Base-by-base conservation (phyloP, 305 asterid genomes). In the Plantago coronopus region DNA sequence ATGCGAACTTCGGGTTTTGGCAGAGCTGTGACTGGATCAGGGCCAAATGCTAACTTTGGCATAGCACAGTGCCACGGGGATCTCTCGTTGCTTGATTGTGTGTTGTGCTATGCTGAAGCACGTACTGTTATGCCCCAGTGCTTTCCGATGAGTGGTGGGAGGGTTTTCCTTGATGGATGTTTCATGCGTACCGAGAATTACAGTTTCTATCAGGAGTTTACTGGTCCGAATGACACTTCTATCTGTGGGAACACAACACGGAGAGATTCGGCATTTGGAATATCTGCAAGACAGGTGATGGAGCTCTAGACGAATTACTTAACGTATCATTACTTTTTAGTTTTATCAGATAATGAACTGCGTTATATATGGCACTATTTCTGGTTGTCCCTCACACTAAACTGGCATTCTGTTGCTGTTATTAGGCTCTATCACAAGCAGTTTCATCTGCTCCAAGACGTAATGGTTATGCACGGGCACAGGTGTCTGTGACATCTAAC, bases 401-500 rank as follows among this genome's bases (percentile, higher is more conserved):
- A 7, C 1, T 7, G 1, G 13, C 42, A 34, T 10, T 13, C 42
- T 7, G 7, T 34, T 31, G 42, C 42, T 34, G 2, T 34, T 34
- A 34, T 2, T 10, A 34, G 21, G 59, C 43, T 16, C 18, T 54
- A 19, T 54, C 59, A 23, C 59, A 27, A n/a, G 43, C 16, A 14
- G 20, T 54, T 15, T 25, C 22, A 3, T 15, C 38, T 27, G 59
- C 59, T 23, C 38, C 43, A 5, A 9, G 0, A 4, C 17, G 37
- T 54, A 54, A 25, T 27, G 59, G 59, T 3, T 54, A 54, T 54
- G 59, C 22, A 16, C 42, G 59, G 18, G 59, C 42, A 25, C 43
- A 54, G 19, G 59, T 54, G 38, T 7, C 59, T 8, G 21, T 40
- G 21, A 2, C 42, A 6, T 7, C 58, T 12, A 54, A 54, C 3